Base-by-base conservation (phyloP, 495 filamentous ascomycete species). In the Xylaria palmicola region DNA sequence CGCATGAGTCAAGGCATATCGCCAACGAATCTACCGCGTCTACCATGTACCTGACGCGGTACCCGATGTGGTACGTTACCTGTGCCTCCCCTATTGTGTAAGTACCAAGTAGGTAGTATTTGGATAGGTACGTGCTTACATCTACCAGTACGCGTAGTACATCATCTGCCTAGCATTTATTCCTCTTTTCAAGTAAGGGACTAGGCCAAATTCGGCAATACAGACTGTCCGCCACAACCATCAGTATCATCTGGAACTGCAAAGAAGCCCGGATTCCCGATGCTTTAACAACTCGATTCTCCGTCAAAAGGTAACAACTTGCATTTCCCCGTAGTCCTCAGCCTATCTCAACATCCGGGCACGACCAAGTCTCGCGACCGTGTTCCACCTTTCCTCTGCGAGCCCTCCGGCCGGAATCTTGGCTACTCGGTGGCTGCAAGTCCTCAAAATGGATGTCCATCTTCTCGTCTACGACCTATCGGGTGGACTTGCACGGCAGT, bases 401-500 rank as follows among this genome's bases (percentile, higher is more conserved):
- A n/a, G n/a, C n/a, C n/a, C n/a, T n/a, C n/a, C n/a, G n/a, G n/a
- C n/a, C n/a, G n/a, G n/a, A n/a, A n/a, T n/a, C n/a, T n/a, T n/a
- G n/a, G n/a, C n/a, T n/a, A n/a, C n/a, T n/a, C n/a, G n/a, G n/a
- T 32, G 10, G 8, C 39, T 32, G 20, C 27, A 15, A 26, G 26
- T 43, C 10, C 48, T 47, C 15, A 32, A 29, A 30, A 97, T 97
- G 92, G 90, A 95, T 60, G 90, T 97, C 37, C 81, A 93, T 68
- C 83, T 97, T 47, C 93, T 96, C 60, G 87, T 97, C 54, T 98
- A 98, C 65, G 94, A 98, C 79, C 83, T 98, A 37, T 97, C 94
- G 15, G 81, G 87, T 71, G 92, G 88, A 36, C 51, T 84, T 36
- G 80, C 76, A 13, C 73, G 71, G 34, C 72, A 79, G 50, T 73